Evolutionary conservation across 805 yeast species (phyloP).

Genomic region (Wickerhamiella spandovensis): DNA sequence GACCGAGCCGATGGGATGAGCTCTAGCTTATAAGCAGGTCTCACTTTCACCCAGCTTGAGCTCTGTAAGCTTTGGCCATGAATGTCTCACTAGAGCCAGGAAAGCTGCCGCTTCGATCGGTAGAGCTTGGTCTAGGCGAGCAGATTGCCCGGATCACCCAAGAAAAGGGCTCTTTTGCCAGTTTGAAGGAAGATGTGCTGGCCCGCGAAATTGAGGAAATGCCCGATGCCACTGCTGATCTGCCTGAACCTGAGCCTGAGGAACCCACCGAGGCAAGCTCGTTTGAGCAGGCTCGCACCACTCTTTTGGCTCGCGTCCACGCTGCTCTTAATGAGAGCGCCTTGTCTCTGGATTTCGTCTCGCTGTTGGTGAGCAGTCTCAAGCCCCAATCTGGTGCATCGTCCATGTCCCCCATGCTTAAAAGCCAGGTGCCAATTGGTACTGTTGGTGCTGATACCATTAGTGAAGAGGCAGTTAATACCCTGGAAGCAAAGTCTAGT

Average conservation of each 20-base stretch:
- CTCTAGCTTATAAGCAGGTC: neutral
- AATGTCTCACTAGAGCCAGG: conserved; percentile 16
- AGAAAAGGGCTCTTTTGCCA: conserved; percentile 47
- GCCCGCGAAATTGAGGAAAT: conserved; percentile 31
- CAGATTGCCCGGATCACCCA: conserved; percentile 44
- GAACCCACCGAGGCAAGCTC: conserved; percentile 1
- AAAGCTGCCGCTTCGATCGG: conserved; percentile 1
- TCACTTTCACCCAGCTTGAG: neutral
- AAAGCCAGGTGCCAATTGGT: conserved; percentile 16
- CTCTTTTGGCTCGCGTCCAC: conserved; percentile 20
- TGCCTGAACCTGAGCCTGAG: neutral
- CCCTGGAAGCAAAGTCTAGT: conserved; percentile 9
- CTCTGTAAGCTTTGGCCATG: conserved; percentile 6
- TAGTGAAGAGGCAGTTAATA: conserved; percentile 6
- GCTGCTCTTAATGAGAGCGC: conserved; percentile 82
- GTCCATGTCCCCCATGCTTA: conserved; percentile 44
- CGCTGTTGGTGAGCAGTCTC: conserved; percentile 63
- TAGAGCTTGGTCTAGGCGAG: conserved; percentile 19
- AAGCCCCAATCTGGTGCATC: conserved; percentile 78
- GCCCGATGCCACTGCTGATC: neutral
- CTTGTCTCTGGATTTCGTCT: conserved; percentile 72
- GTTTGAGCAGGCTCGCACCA: conserved; percentile 19
- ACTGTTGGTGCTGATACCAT: conserved; percentile 24
- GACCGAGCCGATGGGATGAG: neutral
- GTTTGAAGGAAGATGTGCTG: conserved; percentile 44